Evolutionary conservation across 2,329 filamentous ascomycete species (phyloP), one percentile per base, ranked within the genome.

Genomic region (Claviceps maximensis): DNA sequence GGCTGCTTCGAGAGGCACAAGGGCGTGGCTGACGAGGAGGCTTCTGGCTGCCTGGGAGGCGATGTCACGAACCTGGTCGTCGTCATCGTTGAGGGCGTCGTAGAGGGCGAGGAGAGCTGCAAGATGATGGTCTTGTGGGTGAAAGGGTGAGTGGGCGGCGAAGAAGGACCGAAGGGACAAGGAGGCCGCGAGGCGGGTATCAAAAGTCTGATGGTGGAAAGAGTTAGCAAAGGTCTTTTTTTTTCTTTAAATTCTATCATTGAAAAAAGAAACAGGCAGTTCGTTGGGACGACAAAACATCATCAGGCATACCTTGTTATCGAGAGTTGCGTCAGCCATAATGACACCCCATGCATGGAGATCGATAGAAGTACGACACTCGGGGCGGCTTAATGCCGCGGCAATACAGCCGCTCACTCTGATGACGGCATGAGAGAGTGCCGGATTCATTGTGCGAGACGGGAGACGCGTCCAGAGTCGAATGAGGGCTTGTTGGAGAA

Each of bases 1-100:
- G 9, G 72, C 71, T 2, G 76, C 73, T 56, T 77, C 71, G 36
- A 76, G 67, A 36, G 74, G 71, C 10, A 75, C 71, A 40, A 78
- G 67, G 27, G 65, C 61, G 21, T 65, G 58, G 17, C 66, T 69
- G 8, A 83, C 59, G 25, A 86, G 65, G 25, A 86, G 65, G 23
- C 62, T 64, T 5, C 68, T 63, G 0, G 76, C 72, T 1, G 78
- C 74, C 0, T 60, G 55, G 2, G 83, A 78, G 8, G 83, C 84
- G 1, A 78, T 65, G 36, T 84, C 78, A 46, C 91, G 81, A 57
- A 96, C 79, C 54, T 96, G 89, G 56, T 95, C 88, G 63, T 97
- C 91, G 63, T 97, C 91, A 63, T 97, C 93, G 62, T 87, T 86
- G 4, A 95, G 75, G 47, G 82, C 74, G 63, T 89, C 83, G 66